Base-by-base conservation (phyloP, 257 asterid genomes). In the Fraxinus quadrangulata region DNA sequence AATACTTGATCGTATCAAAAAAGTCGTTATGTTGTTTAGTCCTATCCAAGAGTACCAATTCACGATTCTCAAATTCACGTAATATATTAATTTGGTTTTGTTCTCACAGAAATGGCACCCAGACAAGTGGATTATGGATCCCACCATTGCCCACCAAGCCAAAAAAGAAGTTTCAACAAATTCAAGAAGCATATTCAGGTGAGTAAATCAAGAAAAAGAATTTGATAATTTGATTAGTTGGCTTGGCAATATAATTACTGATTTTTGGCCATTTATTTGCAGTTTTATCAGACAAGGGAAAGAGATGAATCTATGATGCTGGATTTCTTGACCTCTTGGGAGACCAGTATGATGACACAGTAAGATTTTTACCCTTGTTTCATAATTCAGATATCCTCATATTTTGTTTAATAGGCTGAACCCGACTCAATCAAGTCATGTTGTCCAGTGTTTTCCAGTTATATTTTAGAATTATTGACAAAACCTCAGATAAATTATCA, bases 171-270 rank as follows among this genome's bases (percentile, higher is more conserved):
- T 88, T 88, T 77, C 88, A 85, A 71, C 81, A 82, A 66, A 80
- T 86, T 69, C 89, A 88, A 69, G 87, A 88, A 70, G 92, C 92
- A 1, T 88, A 88, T 88, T 86, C 92, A 70, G 85, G 89, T 83
- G 28, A 39, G 49, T n/a, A 2, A 8, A 71, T 9, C 28, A 31
- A 73, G 3, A 16, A 31, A n/a, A 13, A 51, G 24, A 2, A 51
- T 13, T 49, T 37, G 3, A 37, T 67, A 8, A 28, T 47, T 42
- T 28, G 9, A 7, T 30, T 67, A 11, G 2, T n/a, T 54, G 23
- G 30, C 16, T 14, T 36, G n/a, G 65, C 36, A 30, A 56, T 31
- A 23, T 68, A 16, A 77, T 51, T 47, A 54, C 37, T n/a, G 36
- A 40, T 2, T 23, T 33, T 73, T 5, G 8, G 28, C 10, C 61